These are phyloP conservation scores for Hanseniaspora taiwanica DNA, from an alignment of 805 yeast genomes.

Conservation along the genomic window DNA sequence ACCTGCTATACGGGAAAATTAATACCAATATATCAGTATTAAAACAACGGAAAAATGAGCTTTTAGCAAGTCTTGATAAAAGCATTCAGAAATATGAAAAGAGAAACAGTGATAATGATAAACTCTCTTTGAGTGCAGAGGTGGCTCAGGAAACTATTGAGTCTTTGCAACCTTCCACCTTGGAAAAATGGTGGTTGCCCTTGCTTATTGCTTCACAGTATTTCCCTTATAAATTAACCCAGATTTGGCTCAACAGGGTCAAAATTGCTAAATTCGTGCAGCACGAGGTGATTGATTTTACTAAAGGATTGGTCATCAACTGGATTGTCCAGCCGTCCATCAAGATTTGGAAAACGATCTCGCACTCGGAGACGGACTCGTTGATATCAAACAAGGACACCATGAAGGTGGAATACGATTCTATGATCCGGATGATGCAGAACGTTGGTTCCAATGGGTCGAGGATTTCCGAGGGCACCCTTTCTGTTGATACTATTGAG, in stretches of 20 bases:
- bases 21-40: not conserved
- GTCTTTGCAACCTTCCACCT: constrained; percentile 27
- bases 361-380: constrained; percentile 64
- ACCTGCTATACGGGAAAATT: not conserved
- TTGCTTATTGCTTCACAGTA: constrained; percentile 28
- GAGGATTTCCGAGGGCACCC: too few species aligned
- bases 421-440: constrained; percentile 1
- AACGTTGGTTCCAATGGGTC: constrained; percentile 3
- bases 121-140: too few species aligned
- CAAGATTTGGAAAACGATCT: constrained; percentile 63
- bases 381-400: constrained; percentile 73
- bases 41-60: not conserved
- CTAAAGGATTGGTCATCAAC: constrained; percentile 53
- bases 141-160: not conserved
- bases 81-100: not conserved
- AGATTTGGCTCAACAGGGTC: constrained; percentile 36
- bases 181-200: constrained; percentile 57
- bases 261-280: constrained; percentile 44
- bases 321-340: constrained; percentile 74
- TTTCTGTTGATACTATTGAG: constrained; percentile 55
- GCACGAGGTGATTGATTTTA: constrained; percentile 49
- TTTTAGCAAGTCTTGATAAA: not conserved
- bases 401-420: constrained; percentile 55
- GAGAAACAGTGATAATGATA: too few species aligned
- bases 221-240: constrained; percentile 38